These are phyloP conservation scores for Macrolepiota albuminosa DNA, from an alignment of 768 basidiomycete genomes.

Conservation along the genomic window DNA sequence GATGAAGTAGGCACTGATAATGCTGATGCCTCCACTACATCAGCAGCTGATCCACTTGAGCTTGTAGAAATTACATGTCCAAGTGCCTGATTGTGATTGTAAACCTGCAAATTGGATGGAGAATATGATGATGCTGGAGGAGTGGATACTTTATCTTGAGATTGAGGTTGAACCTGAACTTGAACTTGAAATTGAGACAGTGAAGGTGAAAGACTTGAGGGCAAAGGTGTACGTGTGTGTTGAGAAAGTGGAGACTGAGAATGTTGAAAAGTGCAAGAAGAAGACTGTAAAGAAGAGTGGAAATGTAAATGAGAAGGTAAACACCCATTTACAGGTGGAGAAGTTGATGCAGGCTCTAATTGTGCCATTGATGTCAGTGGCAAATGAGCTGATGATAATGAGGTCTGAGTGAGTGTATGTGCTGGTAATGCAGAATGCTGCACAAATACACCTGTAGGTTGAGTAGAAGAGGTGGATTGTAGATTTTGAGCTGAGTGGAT, in stretches of 20 bases:
- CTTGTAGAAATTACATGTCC: not conserved
- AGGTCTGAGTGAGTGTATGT: not conserved
- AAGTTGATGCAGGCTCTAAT: not conserved
- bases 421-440: not conserved
- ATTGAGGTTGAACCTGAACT: not conserved
- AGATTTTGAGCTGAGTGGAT: not conserved
- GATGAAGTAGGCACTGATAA: not conserved
- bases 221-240: conserved; percentile 2
- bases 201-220: not conserved
- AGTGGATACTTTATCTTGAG: not conserved
- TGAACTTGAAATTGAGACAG: not conserved
- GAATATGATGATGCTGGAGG: not conserved
- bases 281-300: not conserved
- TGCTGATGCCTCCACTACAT: not conserved
- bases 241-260: not conserved
- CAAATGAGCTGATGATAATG: not conserved
- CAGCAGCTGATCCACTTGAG: not conserved
- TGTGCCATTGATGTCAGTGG: conserved; percentile 7
- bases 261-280: not conserved
- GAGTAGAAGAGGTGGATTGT: not conserved
- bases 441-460: not conserved
- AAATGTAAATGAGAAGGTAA: not conserved
- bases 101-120: not conserved
- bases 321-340: not conserved
- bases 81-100: not conserved